Conservation (phyloP, 768 basidiomycete genomes). For the Tricholoma hemisulphureum region DNA sequence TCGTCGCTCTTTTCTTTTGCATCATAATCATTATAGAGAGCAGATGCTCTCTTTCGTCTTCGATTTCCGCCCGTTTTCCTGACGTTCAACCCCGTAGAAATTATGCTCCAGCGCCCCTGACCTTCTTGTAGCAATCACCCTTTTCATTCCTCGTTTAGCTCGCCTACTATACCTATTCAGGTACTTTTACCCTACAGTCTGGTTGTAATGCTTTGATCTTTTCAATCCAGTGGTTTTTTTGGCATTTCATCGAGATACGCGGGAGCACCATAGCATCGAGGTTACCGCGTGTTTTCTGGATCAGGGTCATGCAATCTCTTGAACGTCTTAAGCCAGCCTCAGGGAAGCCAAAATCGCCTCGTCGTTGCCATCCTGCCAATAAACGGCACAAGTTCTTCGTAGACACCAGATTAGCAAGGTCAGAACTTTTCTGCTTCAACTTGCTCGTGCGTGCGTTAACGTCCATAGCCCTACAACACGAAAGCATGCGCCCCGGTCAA, state of each 20-base stretch:
- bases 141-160: conserved; percentile 12
- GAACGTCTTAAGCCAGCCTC: not conserved
- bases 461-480: not conserved
- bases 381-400: not conserved
- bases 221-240: not conserved
- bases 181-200: not conserved
- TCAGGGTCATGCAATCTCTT: not conserved
- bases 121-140: conserved; percentile 21
- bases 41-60: conserved; percentile 19
- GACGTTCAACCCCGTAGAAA: conserved; percentile 21
- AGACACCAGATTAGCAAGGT: no score
- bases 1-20: conserved; percentile 27
- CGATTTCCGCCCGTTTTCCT: conserved; percentile 12
- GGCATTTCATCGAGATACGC: not conserved
- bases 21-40: conserved; percentile 20
- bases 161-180: conserved; percentile 2
- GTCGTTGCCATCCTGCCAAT: not conserved
- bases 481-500: no score
- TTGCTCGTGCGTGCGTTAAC: not conserved
- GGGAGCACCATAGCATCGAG: not conserved
- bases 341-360: not conserved
- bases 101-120: conserved; percentile 13
- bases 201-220: not conserved
- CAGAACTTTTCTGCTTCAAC: not conserved
- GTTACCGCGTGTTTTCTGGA: not conserved